phyloP scores from a whole-genome alignment of 2,329 filamentous ascomycete genomes.

The Triangularia setosa region DNA sequence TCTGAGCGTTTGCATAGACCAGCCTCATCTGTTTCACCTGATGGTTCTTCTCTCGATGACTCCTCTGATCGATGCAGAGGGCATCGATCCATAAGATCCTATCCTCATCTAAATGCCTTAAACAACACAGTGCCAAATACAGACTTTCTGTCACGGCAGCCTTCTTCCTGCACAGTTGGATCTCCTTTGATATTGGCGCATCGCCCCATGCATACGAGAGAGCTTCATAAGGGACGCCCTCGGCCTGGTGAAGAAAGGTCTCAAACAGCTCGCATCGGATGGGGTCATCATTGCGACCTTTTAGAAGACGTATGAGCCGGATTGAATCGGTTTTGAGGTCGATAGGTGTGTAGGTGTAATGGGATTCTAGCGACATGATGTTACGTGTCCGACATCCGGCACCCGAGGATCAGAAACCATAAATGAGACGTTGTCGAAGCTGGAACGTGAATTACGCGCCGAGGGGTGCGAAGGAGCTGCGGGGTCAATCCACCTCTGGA shows the following conservation, averaged over 20 bases:
- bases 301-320: slow-evolving; percentile 5
- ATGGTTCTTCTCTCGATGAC: slow-evolving; percentile 1
- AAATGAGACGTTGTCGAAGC: background rate
- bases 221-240: slow-evolving; percentile 17
- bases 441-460: background rate
- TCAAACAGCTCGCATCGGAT: slow-evolving; percentile 19
- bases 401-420: background rate
- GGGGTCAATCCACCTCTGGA: background rate
- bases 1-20: slow-evolving; percentile 9
- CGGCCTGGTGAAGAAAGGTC: slow-evolving; percentile 4
- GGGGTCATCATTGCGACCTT: background rate
- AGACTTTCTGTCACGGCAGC: slow-evolving; percentile 2
- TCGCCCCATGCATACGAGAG: slow-evolving; percentile 22
- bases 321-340: slow-evolving; percentile 8
- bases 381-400: background rate
- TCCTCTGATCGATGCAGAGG: slow-evolving; percentile 12
- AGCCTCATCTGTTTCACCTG: slow-evolving; percentile 14
- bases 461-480: background rate
- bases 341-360: slow-evolving; percentile 8
- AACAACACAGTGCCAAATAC: background rate
- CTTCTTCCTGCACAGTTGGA: slow-evolving; percentile 1
- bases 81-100: slow-evolving; percentile 15
- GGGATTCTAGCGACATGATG: background rate
- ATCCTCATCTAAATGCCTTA: slow-evolving; percentile 10
- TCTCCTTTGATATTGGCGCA: background rate